Evolutionary conservation across 192 early-diverging fungal genomes (phyloP).

Genomic region (Coemansia umbellata): DNA sequence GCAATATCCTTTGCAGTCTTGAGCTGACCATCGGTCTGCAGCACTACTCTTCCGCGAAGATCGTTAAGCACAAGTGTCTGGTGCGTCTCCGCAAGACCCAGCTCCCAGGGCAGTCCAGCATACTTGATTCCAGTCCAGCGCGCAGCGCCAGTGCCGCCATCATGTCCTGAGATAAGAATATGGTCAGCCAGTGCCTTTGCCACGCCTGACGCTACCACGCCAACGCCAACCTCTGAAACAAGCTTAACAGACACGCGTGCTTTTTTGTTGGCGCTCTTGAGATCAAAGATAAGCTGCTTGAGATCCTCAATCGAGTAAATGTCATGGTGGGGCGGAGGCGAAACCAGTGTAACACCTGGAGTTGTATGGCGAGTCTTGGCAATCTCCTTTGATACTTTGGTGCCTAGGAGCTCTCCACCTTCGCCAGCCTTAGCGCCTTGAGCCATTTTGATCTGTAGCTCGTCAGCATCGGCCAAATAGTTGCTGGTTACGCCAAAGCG

Average conservation of each 20-base stretch:
- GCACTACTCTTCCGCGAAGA: constrained; percentile 89
- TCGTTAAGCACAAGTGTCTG: constrained; percentile 97
- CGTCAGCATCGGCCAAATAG: constrained; percentile 92
- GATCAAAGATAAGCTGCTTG: constrained; percentile 97
- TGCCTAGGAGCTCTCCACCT: constrained; percentile 80
- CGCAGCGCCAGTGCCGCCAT: constrained; percentile 97
- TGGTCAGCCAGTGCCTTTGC: constrained; percentile 97
- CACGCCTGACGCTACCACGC: constrained; percentile 95
- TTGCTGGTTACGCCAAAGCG: constrained; percentile 96
- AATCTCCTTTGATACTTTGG: constrained; percentile 72
- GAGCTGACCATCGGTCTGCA: constrained; percentile 99
- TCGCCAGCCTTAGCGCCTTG: constrained; percentile 99
- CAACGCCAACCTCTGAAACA: constrained; percentile 96
- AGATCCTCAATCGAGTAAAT: constrained; percentile 99
- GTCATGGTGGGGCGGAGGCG: constrained; percentile 98
- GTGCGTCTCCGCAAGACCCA: constrained; percentile 98
- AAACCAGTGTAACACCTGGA: constrained; percentile 93
- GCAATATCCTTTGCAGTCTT: constrained; percentile 97
- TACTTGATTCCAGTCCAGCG: constrained; percentile 99
- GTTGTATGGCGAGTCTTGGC: constrained; percentile 90
- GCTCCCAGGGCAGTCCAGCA: constrained; percentile 97
- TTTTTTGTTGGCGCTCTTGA: constrained; percentile 87
- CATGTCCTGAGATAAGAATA: constrained; percentile 91
- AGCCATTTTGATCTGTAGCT: constrained; percentile 99
- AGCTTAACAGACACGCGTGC: constrained; percentile 97